Percentiles rank a stretch among this genome's conserved stretches.
Evolutionary conservation across 2,329 filamentous ascomycete genomes (phyloP).

Genomic region (Talaromyces sp.): DNA sequence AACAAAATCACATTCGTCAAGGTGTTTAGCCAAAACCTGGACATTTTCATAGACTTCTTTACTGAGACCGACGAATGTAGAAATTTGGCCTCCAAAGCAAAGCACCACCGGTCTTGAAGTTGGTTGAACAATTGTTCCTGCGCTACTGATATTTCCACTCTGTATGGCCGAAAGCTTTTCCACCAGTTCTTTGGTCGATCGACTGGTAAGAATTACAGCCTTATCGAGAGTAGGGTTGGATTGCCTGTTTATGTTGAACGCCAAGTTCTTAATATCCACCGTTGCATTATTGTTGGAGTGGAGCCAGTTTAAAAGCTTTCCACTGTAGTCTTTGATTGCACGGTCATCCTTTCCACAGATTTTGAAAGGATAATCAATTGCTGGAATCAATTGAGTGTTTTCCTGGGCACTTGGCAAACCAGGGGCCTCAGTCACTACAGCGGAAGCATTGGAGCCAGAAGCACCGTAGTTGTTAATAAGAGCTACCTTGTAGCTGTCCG

Average conservation of each 20-base stretch:
- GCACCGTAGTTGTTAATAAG: constrained; percentile 27
- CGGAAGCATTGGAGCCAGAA: constrained; percentile 20
- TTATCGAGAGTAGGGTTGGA: constrained; percentile 4
- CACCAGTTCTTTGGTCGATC: constrained; percentile 14
- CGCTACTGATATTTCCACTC: neutral
- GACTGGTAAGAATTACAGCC: constrained; percentile 19
- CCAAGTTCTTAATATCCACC: neutral
- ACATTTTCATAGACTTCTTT: constrained; percentile 23
- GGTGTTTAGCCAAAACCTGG: constrained; percentile 23
- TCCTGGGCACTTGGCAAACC: constrained; percentile 10
- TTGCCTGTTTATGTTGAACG: constrained; percentile 6
- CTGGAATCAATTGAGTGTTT: neutral
- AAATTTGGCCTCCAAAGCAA: constrained; percentile 36
- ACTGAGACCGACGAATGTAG: constrained; percentile 21
- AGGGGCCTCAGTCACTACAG: constrained; percentile 20
- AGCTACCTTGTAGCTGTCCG: constrained; percentile 7
- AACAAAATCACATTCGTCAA: constrained; percentile 29
- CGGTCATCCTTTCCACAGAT: constrained; percentile 4
- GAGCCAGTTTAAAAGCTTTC: neutral
- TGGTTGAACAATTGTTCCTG: neutral
- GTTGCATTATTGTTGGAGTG: neutral
- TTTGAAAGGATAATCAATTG: constrained; percentile 3
- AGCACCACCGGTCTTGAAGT: constrained; percentile 25
- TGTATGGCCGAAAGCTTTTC: constrained; percentile 15
- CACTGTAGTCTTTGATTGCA: constrained; percentile 5